Evolutionary conservation across 2,329 filamentous ascomycete genomes (phyloP), one percentile per base, ranked within the genome.

Genomic region (Aspergillus puulaauensis): DNA sequence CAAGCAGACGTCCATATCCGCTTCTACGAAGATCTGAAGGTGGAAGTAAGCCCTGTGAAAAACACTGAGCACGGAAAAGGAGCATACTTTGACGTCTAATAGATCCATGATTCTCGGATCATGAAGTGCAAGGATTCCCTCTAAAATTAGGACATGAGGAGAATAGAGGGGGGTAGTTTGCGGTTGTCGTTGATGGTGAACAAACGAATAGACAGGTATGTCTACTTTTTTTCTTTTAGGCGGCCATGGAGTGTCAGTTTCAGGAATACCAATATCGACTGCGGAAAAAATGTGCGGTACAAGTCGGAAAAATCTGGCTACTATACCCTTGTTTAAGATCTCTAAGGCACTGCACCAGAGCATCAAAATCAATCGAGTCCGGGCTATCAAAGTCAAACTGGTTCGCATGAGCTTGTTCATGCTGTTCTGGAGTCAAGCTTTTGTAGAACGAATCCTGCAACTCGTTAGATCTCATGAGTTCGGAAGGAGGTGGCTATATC

Each of bases 361-460:
- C 80, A 75, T 98, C 92, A 74, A 99, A 99, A 73, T 99, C 95
- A 68, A 98, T 91, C 6, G 95, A 93, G 75, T 93, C 86, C 14
- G 95, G 95, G 8, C 93, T 88, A 73, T 99, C 95, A 77, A 99
- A 97, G 72, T 99, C 95, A 75, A 90, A 96, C 71, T 98, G 91
- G 71, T 96, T 97, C 59, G 79, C 79, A 75, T 97, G 96, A 0
- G 95, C 95, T 67, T 86, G 83, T 63, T 80, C 85, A 52, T 91
- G 93, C 70, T 95, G 82, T 69, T 93, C 92, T 2, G 87, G 82
- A 17, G 86, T 89, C 66, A 99, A 79, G 17, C 88, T 89, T 77
- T 97, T 98, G 79, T 99, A 99, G 76, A 96, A 99, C 12, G 93
- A 97, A 76, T 99, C 95, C 91, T 96, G 68, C 61, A 56, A 39